Evolutionary conservation across 75 land plant species (phyloP), one percentile per base, ranked within the genome.

Genomic region (Larix kaempferi): DNA sequence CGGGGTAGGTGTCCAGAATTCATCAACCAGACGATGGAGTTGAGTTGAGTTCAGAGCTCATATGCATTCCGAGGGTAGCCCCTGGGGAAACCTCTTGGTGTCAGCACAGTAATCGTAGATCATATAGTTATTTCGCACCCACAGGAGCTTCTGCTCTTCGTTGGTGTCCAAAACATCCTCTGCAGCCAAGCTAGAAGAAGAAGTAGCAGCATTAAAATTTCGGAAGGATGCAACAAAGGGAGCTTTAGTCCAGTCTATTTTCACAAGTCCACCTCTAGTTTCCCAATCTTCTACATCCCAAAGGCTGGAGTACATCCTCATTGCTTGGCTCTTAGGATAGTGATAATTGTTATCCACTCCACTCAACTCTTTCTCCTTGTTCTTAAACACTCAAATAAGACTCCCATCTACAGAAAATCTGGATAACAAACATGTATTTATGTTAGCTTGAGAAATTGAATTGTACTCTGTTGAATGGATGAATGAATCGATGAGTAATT

Each of bases 351-450:
- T 44, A 41, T 41, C 5, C 6, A 41, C 6, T 12, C 80, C 22
- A 1, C 84, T 27, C 19, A 86, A 86, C 26, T 27, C 35, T 14
- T 64, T 26, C 74, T 83, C 82, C 59, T 27, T 4, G 62, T 84
- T 84, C 56, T 52, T 77, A 77, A 83, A 86, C 17, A 76, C 84
- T 58, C 92, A 72, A 64, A 90, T 79, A 5, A 81, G 88, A 44
- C 54, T 74, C n/a, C 76, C 86, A 64, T 90, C 92, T 62, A 90
- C 85, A 49, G 54, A 82, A 59, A 85, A 85, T 15, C 90, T 90
- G 80, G 41, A 75, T 19, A 56, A 78, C 21, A 17, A 63, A 52
- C 13, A 78, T 35, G 11, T 7, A 44, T 44, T 44, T 44, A 6
- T 44, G 10, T 44, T 44, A 44, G 0, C 7, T 44, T 6, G 49